These are phyloP conservation scores for Tetracladium setigerum DNA, from an alignment of 495 filamentous ascomycete species.

Conservation along the genomic window DNA sequence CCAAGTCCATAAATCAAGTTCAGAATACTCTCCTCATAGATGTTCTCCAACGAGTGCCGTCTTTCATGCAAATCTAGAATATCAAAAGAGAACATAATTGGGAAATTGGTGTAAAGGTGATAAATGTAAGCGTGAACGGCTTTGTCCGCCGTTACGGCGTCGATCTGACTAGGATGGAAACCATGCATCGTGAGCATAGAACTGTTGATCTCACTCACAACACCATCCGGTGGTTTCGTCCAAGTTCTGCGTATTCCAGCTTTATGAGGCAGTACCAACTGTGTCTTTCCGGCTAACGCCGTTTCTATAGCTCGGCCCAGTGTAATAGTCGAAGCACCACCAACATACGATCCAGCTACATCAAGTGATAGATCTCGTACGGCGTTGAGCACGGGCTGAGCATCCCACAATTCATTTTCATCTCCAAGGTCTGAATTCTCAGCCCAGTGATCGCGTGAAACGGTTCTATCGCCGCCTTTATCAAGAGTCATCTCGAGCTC, in stretches of 20 bases:
- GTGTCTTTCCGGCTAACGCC: background rate
- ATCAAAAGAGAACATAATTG: constrained; percentile 19
- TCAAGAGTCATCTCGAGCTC: background rate
- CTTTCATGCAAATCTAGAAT: constrained; percentile 24
- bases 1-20: constrained; percentile 25
- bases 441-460: background rate
- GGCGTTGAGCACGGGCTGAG: background rate
- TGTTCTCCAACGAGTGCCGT: constrained; percentile 19
- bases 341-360: background rate
- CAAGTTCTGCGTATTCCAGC: too few species aligned
- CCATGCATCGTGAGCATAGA: too few species aligned
- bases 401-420: background rate
- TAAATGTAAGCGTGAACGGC: constrained; percentile 23
- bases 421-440: background rate
- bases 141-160: constrained; percentile 16
- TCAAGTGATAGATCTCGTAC: background rate
- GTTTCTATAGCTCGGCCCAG: background rate
- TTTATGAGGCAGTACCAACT: too few species aligned
- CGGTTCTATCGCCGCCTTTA: background rate
- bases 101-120: constrained; percentile 26
- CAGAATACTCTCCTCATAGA: constrained; percentile 25
- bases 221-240: too few species aligned
- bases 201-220: too few species aligned
- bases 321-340: background rate
- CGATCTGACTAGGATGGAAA: constrained; percentile 3